phyloP scores from a whole-genome alignment of 306 rosid species.

The Rosa multiflora region DNA sequence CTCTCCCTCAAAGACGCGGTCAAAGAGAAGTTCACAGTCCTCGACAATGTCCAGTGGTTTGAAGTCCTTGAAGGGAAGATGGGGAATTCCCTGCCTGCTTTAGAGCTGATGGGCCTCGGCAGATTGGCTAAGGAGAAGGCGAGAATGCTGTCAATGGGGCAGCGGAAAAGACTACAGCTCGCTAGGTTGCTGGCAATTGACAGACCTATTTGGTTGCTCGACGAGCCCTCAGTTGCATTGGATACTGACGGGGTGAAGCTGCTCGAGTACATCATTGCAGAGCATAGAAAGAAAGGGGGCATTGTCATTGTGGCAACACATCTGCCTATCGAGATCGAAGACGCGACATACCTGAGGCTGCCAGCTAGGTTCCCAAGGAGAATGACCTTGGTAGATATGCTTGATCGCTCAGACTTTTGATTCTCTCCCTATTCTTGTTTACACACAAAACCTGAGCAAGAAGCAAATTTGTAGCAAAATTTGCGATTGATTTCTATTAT shows the following conservation, averaged over 20 bases:
- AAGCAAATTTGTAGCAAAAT: not conserved
- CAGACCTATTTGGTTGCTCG: slow-evolving; percentile 84
- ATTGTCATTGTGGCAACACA: slow-evolving; percentile 72
- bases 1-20: slow-evolving; percentile 74
- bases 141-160: slow-evolving; percentile 86
- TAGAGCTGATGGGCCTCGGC: slow-evolving; percentile 86
- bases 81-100: slow-evolving; percentile 68
- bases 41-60: slow-evolving; percentile 70
- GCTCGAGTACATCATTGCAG: slow-evolving; percentile 71
- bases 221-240: slow-evolving; percentile 88
- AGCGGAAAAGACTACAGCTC: slow-evolving; percentile 76
- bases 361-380: slow-evolving; percentile 93
- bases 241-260: slow-evolving; percentile 82
- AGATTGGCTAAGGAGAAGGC: slow-evolving; percentile 73
- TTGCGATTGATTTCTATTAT: not conserved
- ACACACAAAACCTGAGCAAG: not conserved
- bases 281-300: slow-evolving; percentile 79
- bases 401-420: slow-evolving; percentile 51
- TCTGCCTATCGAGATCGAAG: slow-evolving; percentile 71
- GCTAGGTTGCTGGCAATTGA: slow-evolving; percentile 84
- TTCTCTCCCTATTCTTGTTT: not conserved
- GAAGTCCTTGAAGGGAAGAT: slow-evolving; percentile 77
- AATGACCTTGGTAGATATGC: slow-evolving; percentile 70
- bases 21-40: slow-evolving; percentile 46
- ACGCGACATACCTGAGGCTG: slow-evolving; percentile 59